Evolutionary conservation across 2,329 filamentous ascomycete species (phyloP), one percentile per base, ranked within the genome.

Genomic region (Pseudogymnoascus sp.): DNA sequence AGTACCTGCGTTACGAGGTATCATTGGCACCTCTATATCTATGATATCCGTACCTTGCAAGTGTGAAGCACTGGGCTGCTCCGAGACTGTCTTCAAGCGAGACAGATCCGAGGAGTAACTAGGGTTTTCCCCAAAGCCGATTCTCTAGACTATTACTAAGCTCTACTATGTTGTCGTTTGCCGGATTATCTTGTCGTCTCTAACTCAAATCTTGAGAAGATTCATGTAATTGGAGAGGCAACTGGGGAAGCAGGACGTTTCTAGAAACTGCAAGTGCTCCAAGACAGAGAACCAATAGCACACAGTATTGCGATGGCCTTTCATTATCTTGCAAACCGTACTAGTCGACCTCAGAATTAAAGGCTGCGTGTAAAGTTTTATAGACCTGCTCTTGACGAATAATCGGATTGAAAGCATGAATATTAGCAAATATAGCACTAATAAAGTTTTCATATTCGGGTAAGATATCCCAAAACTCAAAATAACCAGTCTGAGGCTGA

Each of bases 21-120:
- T 27, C 41, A 27, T 44, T 27, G 41, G 39, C 4, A 42, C 17
- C 10, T n/a, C 6, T 42, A 9, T 10, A 9, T 44, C 17, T 44
- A 44, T 44, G 21, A n/a, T 27, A 44, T 10, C 59, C 66, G 31
- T 29, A 71, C 70, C 70, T 70, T n/a, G 69, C 68, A 8, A 72
- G 62, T 68, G 71, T 71, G 3, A 64, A 65, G 51, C 70, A 70
- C 33, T 72, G 71, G 0, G 70, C 67, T 21, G 71, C 62, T 10
- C 63, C 62, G 1, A 72, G 9, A 1, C 68, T 68, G 25, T 66
- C 61, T 2, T 70, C 65, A 0, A 66, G 65, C 0, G 68, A 66
- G 0, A 68, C 55, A 4, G 62, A 65, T 2, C 71, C 70, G 0
- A 69, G 59, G 0, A 71, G 58, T 0, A 73, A 61, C 15, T 64